Conservation (phyloP, 2,329 filamentous ascomycete species). For the Botrytis cinerea region DNA sequence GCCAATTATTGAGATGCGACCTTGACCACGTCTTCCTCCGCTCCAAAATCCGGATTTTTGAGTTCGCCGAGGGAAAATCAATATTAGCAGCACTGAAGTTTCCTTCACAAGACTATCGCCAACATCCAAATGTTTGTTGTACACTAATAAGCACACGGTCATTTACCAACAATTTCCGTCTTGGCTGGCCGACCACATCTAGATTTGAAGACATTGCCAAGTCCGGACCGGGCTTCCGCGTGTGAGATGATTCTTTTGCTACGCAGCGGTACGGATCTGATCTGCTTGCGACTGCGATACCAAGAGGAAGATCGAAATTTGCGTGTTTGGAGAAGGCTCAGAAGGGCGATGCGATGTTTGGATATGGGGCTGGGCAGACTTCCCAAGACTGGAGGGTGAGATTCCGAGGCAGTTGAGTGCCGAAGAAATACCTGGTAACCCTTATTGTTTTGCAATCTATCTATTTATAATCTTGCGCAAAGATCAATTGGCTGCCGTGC, state of each 20-base stretch:
- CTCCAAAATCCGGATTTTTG: background rate
- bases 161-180: background rate
- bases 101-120: conserved; percentile 1
- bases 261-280: background rate
- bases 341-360: background rate
- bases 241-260: background rate
- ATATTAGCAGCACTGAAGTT: conserved; percentile 9
- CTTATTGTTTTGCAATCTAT: background rate
- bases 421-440: background rate
- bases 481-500: background rate
- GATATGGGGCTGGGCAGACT: background rate
- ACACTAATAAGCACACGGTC: background rate
- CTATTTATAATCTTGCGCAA: conserved; percentile 5
- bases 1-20: conserved; percentile 14
- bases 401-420: conserved; percentile 14
- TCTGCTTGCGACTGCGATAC: background rate
- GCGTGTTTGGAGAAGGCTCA: background rate
- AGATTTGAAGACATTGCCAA: conserved; percentile 18
- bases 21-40: background rate
- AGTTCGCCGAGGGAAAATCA: background rate
- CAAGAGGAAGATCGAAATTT: conserved; percentile 12
- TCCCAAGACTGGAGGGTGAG: background rate
- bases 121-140: background rate
- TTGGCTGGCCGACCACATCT: conserved; percentile 6
- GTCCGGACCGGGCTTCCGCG: conserved; percentile 11